A percentile compares a stretch with the other conserved stretches of the same genome.
These are phyloP conservation scores for Amphichorda felina DNA, from an alignment of 2,329 filamentous ascomycete species.

Conservation along the genomic window DNA sequence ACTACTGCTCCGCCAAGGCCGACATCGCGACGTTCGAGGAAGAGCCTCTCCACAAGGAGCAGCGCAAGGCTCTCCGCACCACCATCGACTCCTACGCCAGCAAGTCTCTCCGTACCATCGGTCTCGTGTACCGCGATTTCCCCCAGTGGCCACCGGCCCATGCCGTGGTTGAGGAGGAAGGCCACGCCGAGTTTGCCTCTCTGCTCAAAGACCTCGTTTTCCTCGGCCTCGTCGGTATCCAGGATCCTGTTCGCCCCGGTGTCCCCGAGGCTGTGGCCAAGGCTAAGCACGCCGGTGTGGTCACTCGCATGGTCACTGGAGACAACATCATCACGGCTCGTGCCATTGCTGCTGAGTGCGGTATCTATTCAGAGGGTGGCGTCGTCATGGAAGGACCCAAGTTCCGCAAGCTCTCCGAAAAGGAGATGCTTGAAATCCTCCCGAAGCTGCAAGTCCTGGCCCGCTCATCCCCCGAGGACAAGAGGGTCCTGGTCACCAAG, in stretches of 20 bases:
- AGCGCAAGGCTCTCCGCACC: conserved; percentile 38
- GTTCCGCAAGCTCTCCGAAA: conserved; percentile 42
- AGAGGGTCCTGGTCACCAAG: conserved; percentile 47
- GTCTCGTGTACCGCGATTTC: conserved; percentile 61
- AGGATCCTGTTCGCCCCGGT: conserved; percentile 52
- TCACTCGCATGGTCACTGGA: conserved; percentile 51
- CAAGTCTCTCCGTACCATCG: conserved; percentile 62
- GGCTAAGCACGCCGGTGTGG: conserved; percentile 52
- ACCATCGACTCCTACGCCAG: conserved; percentile 49
- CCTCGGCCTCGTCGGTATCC: conserved; percentile 46
- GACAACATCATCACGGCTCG: conserved; percentile 32
- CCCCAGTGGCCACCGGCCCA: conserved; percentile 56
- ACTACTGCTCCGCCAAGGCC: conserved; percentile 36
- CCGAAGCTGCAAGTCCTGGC: conserved; percentile 53
- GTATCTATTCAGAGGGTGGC: conserved; percentile 45
- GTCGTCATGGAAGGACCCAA: conserved; percentile 42
- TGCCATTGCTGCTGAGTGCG: conserved; percentile 29
- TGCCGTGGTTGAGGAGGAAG: conserved; percentile 40
- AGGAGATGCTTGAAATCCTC: conserved; percentile 34
- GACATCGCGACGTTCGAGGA: conserved; percentile 18
- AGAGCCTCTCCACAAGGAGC: conserved; percentile 19
- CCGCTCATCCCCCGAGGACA: conserved; percentile 54
- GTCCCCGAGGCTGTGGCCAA: conserved; percentile 50
- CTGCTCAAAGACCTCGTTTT: conserved; percentile 30
- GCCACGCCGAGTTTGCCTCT: conserved; percentile 46